phyloP scores from a whole-genome alignment of 1,284 basidiomycete genomes.

The Irpex sp. region DNA sequence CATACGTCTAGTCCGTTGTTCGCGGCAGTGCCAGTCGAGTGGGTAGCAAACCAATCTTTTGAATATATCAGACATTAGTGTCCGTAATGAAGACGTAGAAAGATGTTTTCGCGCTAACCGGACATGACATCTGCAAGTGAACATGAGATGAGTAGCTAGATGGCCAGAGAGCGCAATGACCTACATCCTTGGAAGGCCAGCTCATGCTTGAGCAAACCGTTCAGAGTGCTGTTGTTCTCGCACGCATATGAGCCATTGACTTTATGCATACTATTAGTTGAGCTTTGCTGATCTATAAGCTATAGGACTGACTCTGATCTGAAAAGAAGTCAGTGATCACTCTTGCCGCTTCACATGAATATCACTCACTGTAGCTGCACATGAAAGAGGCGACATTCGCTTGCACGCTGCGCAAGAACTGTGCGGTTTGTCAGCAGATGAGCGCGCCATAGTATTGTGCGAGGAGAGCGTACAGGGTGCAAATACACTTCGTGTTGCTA shows the following conservation, averaged over 20 bases:
- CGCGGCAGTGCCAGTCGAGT: conserved; percentile 32
- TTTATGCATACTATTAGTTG: conserved; percentile 11
- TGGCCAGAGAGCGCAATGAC: conserved; percentile 16
- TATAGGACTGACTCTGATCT: conserved; percentile 36
- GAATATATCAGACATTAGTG: too few species aligned
- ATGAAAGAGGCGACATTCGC: conserved; percentile 65
- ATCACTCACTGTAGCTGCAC: conserved; percentile 58
- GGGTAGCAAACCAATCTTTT: conserved; percentile 44
- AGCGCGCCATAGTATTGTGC: too few species aligned
- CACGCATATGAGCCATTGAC: conserved; percentile 65
- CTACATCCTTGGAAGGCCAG: conserved; percentile 66
- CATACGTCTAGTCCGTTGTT: conserved; percentile 61
- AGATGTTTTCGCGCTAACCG: conserved; percentile 8
- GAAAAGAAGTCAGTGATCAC: neutral
- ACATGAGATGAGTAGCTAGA: neutral
- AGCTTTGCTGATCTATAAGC: neutral
- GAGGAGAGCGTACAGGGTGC: conserved; percentile 35
- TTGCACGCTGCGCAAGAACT: conserved; percentile 59
- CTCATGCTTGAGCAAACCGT: conserved; percentile 68
- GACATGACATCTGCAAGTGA: conserved; percentile 19
- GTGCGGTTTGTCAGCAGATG: neutral
- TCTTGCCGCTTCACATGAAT: neutral
- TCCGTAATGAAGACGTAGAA: too few species aligned
- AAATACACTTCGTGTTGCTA: conserved; percentile 55
- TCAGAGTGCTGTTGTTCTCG: conserved; percentile 63